phyloP scores from a whole-genome alignment of 2,329 filamentous ascomycete species.

The Penicillium oxalicum region DNA sequence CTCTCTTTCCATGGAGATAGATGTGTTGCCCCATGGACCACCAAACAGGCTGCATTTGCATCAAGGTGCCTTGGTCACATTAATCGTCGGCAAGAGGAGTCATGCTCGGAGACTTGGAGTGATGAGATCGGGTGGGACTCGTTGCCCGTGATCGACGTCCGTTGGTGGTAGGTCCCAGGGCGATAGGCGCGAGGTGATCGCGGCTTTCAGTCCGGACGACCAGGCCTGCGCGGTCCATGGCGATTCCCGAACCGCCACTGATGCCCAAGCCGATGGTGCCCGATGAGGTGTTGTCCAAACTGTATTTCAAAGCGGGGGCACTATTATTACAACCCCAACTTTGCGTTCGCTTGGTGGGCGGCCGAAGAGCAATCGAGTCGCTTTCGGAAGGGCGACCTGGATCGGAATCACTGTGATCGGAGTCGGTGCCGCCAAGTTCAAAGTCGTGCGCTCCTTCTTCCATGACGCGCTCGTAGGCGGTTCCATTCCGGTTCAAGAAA shows the following conservation, averaged over 20 bases:
- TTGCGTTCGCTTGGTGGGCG: constrained; percentile 37
- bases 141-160: constrained; percentile 40
- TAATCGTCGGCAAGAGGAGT: constrained; percentile 32
- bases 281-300: constrained; percentile 37
- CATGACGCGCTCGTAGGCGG: constrained; percentile 73
- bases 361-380: constrained; percentile 47
- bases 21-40: no score
- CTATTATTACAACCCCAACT: constrained; percentile 29
- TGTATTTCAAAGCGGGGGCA: constrained; percentile 34
- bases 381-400: constrained; percentile 58
- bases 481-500: constrained; percentile 30
- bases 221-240: constrained; percentile 62
- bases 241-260: constrained; percentile 29
- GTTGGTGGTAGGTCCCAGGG: constrained; percentile 45
- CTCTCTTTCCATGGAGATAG: no score
- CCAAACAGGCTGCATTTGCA: constrained; percentile 2
- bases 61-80: constrained; percentile 16
- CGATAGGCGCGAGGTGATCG: constrained; percentile 62
- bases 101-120: constrained; percentile 33
- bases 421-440: constrained; percentile 65
- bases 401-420: constrained; percentile 47
- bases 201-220: constrained; percentile 79
- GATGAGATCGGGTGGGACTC: constrained; percentile 44
- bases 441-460: constrained; percentile 73
- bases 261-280: constrained; percentile 35